phyloP scores from a whole-genome alignment of 345 rosid species.

The Pistacia vera region DNA sequence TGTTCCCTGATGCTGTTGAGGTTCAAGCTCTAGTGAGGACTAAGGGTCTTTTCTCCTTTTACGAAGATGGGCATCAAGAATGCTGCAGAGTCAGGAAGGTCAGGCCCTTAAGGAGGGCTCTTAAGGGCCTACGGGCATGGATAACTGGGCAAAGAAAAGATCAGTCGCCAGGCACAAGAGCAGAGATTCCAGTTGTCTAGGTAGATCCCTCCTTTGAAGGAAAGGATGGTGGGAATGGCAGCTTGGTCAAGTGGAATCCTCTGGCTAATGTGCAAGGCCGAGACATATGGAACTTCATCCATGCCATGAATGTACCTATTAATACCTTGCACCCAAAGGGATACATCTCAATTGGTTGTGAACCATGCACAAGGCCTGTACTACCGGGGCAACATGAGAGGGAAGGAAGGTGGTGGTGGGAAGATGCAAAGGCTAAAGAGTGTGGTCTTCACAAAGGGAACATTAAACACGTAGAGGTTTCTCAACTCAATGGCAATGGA shows the following conservation, averaged over 20 bases:
- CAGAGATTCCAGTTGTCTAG: conserved; percentile 17
- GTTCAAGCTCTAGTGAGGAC: conserved; percentile 17
- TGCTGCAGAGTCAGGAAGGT: conserved; percentile 24
- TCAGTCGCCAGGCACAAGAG: conserved; percentile 23
- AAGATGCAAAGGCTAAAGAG: conserved; percentile 20
- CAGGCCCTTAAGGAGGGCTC: conserved; percentile 14
- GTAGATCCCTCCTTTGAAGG: conserved; percentile 14
- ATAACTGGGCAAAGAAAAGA: neutral
- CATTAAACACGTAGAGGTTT: neutral
- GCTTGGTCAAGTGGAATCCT: conserved; percentile 25
- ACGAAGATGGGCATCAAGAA: conserved; percentile 16
- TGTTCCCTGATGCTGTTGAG: conserved; percentile 18
- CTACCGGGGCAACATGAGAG: conserved; percentile 20
- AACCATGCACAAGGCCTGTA: conserved; percentile 14
- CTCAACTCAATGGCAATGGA: neutral
- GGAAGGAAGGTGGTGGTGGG: conserved; percentile 27
- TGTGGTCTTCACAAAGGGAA: conserved; percentile 21
- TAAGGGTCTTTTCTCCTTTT: conserved; percentile 19
- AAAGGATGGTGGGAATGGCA: conserved; percentile 13
- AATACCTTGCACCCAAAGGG: conserved; percentile 17
- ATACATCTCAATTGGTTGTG: conserved; percentile 16
- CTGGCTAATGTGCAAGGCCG: conserved; percentile 6
- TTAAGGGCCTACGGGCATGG: conserved; percentile 18
- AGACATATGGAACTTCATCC: conserved; percentile 17
- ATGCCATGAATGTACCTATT: conserved; percentile 19